Base-by-base conservation (phyloP, 2,329 filamentous ascomycete genomes). In the Colletotrichum sp. region DNA sequence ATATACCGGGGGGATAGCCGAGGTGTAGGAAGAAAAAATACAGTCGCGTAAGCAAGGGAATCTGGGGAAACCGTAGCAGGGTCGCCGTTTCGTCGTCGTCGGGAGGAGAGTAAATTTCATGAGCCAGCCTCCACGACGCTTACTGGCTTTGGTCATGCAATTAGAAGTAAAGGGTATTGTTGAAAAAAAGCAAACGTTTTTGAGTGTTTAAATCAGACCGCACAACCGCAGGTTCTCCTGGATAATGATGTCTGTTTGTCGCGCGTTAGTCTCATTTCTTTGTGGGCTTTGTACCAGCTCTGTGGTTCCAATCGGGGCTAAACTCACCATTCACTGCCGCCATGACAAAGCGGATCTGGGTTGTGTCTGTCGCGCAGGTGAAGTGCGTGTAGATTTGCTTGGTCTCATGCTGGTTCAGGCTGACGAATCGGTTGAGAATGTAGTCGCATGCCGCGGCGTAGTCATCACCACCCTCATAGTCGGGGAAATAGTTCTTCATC, bases 351-450 rank as follows among this genome's bases (percentile, higher is more conserved):
- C 97, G 94, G 82, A 99, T 99, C 87, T 99, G 97, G 82, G 97
- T 98, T 36, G 97, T 99, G 85, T 99, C 97, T 65, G 97, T 99
- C 77, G 97, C 97, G 85, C 97, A 99, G 67, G 97, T 99, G 88
- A 99, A 99, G 87, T 99, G 97, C 76, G 97, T 99, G 90, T 99
- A 99, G 86, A 99, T 99, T 87, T 99, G 97, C 91, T 99, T 99
- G 71, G 96, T 98, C 89, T 99, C 97, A 85, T 98, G 96, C 88
- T 99, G 97, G 89, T 99, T 99, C 84, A 99, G 90, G 84, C 95
- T 97, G 82, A 99, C 97, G 87, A 99, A 99, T 84, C 97, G 93
- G 91, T 99, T 99, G 78, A 99, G 92, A 82, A 99, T 99, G 88
- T 99, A 99, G 86, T 99, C 96, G 88, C 97, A 99, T 49, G 97